A percentile compares a stretch with the other conserved stretches of the same genome.
These are phyloP conservation scores for Nicotiana knightiana DNA, from an alignment of 257 asterid genomes.

Conservation along the genomic window DNA sequence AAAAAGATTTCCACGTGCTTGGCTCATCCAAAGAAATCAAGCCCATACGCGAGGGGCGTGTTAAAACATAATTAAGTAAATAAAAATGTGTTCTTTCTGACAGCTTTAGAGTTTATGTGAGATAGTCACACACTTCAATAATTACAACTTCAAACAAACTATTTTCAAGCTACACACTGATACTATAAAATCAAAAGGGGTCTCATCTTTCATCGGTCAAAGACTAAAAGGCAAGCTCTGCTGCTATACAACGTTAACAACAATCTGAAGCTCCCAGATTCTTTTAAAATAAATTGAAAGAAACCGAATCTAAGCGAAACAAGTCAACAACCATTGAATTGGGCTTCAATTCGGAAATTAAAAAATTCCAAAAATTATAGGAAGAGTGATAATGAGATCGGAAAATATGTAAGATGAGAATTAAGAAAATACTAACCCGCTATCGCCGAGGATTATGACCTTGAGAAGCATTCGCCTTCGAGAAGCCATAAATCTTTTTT, in stretches of 20 bases:
- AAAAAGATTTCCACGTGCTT: too few species aligned
- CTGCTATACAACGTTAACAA: background rate
- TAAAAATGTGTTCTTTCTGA: too few species aligned
- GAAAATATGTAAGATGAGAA: background rate
- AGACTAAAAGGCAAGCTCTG: background rate
- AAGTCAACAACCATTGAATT: background rate
- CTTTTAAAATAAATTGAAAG: background rate
- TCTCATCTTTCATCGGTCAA: background rate
- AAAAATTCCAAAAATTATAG: background rate
- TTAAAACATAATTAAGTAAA: too few species aligned
- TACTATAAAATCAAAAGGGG: background rate
- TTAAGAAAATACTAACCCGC: conserved; percentile 27
- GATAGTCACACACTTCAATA: background rate
- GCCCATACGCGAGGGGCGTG: too few species aligned
- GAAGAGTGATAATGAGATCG: background rate
- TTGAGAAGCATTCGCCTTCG: conserved; percentile 47
- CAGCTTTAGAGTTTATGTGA: too few species aligned
- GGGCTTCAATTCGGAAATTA: background rate
- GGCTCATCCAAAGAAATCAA: too few species aligned
- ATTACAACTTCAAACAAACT: background rate
- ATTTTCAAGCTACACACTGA: background rate
- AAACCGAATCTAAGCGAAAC: background rate
- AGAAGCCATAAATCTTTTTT: conserved; percentile 25
- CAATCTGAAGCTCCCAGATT: background rate
- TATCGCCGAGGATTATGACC: conserved; percentile 48